Evolutionary conservation across 148 eudicot species (phyloP), one percentile per base, ranked within the genome.

Genomic region (Rhododendron ferrugineum): DNA sequence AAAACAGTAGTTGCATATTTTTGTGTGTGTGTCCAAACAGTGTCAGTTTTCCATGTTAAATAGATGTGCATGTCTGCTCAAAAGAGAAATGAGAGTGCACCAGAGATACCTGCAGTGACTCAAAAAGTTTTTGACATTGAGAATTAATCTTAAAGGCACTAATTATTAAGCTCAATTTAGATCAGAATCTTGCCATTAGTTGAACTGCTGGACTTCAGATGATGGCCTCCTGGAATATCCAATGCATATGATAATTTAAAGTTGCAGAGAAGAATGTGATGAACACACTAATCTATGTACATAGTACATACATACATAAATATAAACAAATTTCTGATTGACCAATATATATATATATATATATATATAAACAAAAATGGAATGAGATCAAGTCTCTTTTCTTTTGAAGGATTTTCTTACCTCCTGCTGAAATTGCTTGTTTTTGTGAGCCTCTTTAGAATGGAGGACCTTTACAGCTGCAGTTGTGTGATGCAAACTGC

Each of bases 401-500:
- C 37, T 23, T 80, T 22, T 22, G 22, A 36, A 22, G 46, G 80
- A 42, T 0, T 46, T 16, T n/a, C 85, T 83, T 90, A 96, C 99
- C 98, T 96, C 96, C 86, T 92, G 96, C 85, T 89, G 94, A 86
- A 94, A 92, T 85, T 94, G 93, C 85, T 91, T 95, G 84, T 82
- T 90, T 78, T 62, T 86, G 79, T 60, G 91, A 83, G 76, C 93
- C 80, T 91, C 95, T 83, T 89, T 85, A 72, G 96, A 89, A 84
- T 93, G 95, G 80, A 96, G 95, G 66, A 96, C 94, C 88, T 96
- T 96, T 49, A 92, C 91, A 37, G 98, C 99, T 58, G 94, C 97
- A 28, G 92, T 90, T 26, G 97, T 94, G 80, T 96, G 96, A 87
- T 91, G 97, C 82, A 95, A 91, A 90, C 88, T 91, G 86, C 96